Evolutionary conservation across 257 asterid species (phyloP).

Genomic region (Mentha longifolia): DNA sequence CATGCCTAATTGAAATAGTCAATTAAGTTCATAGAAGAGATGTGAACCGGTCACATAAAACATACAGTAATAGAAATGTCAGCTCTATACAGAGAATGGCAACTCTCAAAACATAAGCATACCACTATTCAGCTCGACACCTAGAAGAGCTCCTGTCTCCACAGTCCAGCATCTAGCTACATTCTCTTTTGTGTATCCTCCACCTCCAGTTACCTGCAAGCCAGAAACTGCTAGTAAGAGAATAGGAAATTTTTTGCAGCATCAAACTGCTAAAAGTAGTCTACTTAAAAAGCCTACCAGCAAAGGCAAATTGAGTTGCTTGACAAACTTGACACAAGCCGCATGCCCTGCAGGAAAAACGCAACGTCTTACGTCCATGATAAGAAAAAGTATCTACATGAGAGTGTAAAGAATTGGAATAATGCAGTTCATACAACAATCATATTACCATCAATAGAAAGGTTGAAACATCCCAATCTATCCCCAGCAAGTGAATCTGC

Average conservation of each 20-base stretch:
- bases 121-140: constrained; percentile 88
- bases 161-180: constrained; percentile 99
- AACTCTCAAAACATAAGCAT: constrained; percentile 17
- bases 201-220: constrained; percentile 97
- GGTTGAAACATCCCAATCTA: constrained; percentile 98
- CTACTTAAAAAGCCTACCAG: constrained; percentile 59
- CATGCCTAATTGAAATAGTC: constrained; percentile 4
- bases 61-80: constrained; percentile 15
- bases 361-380: constrained; percentile 8
- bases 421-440: constrained; percentile 43
- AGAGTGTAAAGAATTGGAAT: constrained; percentile 30
- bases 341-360: constrained; percentile 81
- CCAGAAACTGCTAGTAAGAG: constrained; percentile 28
- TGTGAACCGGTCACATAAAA: constrained; percentile 24
- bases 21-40: background rate
- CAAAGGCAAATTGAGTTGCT: constrained; percentile 90
- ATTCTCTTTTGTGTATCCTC: constrained; percentile 98
- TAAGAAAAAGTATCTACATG: constrained; percentile 20
- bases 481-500: constrained; percentile 99
- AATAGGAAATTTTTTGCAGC: constrained; percentile 7
- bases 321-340: constrained; percentile 93
- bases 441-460: constrained; percentile 93
- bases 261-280: background rate
- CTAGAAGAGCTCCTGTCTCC: constrained; percentile 94
- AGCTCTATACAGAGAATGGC: background rate